phyloP scores from a whole-genome alignment of 2,329 filamentous ascomycete genomes.

The Cladophialophora bantiana region DNA sequence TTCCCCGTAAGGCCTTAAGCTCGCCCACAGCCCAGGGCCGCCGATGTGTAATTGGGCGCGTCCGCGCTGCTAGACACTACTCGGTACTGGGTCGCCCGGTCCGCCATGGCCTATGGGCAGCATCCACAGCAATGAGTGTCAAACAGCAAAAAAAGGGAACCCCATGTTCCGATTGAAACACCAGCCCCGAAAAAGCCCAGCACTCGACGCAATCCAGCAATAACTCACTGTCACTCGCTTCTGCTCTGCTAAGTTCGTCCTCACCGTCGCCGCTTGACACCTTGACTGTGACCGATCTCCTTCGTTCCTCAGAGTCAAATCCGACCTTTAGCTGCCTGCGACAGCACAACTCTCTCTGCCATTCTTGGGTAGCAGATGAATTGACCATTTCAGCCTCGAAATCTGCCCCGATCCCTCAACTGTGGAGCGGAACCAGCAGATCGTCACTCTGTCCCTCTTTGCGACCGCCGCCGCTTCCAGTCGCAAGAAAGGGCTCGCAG shows the following conservation, averaged over 20 bases:
- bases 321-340: neutral
- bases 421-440: slow-evolving; percentile 13
- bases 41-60: slow-evolving; percentile 13
- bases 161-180: slow-evolving; percentile 37
- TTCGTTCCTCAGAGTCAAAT: neutral
- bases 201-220: slow-evolving; percentile 15
- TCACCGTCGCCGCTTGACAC: slow-evolving; percentile 6
- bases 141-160: slow-evolving; percentile 2
- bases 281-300: neutral
- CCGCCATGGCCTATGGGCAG: neutral
- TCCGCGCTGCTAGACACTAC: neutral
- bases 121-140: slow-evolving; percentile 21
- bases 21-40: slow-evolving; percentile 15
- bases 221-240: slow-evolving; percentile 1
- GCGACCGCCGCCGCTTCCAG: slow-evolving; percentile 8
- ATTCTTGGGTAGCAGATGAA: neutral
- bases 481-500: slow-evolving; percentile 12
- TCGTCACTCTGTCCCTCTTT: slow-evolving; percentile 3
- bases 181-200: slow-evolving; percentile 27
- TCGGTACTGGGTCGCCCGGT: too few species aligned
- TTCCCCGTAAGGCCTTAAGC: slow-evolving; percentile 12
- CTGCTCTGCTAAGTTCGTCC: slow-evolving; percentile 4
- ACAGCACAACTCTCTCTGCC: neutral
- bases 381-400: slow-evolving; percentile 6
- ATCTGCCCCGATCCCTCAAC: slow-evolving; percentile 13